Evolutionary conservation across 2,329 filamentous ascomycete species (phyloP).

Genomic region (Exophiala spinifera): DNA sequence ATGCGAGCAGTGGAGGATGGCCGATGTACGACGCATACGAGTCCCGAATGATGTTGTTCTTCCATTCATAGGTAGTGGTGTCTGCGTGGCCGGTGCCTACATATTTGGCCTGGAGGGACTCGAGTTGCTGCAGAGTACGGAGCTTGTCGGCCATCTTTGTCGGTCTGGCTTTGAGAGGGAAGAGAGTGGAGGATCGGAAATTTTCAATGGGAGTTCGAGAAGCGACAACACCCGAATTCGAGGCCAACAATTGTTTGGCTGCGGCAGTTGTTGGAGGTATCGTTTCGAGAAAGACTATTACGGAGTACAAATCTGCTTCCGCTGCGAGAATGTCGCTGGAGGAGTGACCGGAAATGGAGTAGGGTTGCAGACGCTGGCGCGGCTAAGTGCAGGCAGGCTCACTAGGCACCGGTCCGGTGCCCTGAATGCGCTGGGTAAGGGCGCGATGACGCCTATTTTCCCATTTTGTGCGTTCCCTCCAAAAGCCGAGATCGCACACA

Average conservation of each 20-base stretch:
- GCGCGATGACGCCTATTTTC: no score
- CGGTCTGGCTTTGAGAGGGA: neutral
- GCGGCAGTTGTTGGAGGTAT: neutral
- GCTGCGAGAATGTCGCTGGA: neutral
- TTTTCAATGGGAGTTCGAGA: neutral
- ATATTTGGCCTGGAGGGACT: conserved; percentile 92
- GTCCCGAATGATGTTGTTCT: conserved; percentile 91
- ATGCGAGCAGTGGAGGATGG: conserved; percentile 81
- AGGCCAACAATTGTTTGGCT: neutral
- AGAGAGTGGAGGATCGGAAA: neutral
- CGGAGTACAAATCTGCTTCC: neutral
- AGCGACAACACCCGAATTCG: neutral
- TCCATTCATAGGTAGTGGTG: conserved; percentile 97
- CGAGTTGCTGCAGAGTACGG: conserved; percentile 94
- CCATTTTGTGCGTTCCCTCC: neutral
- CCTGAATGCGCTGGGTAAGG: neutral
- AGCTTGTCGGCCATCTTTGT: conserved; percentile 84
- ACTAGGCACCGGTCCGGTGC: neutral
- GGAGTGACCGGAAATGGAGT: neutral
- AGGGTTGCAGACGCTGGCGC: no score
- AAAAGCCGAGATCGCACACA: neutral
- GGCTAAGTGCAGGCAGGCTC: no score
- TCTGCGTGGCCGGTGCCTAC: conserved; percentile 94
- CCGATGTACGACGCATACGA: conserved; percentile 85
- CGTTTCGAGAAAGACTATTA: neutral